Base-by-base conservation (phyloP, 1,284 basidiomycete species). In the Papiliotrema terrestris region DNA sequence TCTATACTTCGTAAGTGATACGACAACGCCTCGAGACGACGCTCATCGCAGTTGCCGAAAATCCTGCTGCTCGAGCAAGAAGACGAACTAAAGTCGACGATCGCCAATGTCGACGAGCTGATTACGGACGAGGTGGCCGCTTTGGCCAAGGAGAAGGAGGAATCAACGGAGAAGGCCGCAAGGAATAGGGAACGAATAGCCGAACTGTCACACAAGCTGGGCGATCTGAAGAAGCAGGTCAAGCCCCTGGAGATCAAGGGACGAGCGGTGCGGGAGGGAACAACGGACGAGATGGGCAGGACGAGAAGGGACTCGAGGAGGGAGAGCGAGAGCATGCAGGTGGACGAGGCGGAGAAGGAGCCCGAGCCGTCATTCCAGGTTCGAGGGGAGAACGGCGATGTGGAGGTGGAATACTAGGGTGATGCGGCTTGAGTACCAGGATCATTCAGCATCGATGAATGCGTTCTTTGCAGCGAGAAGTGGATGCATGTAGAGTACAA, bases 51-150 rank as follows among this genome's bases (percentile, higher is more conserved):
- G 74, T 52, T 73, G 15, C 75, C 75, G 1, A 72, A 72, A 56
- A 62, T 71, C 29, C 62, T 76, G 11, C 39, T 72, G 8, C 68
- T 67, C 2, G 59, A 70, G 19, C 75, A 77, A 58, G 62, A 73
- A 50, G 59, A 60, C 25, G 48, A 54, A n/a, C 63, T 77, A 15
- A 55, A 62, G 8, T 52, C 58, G 1, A 66, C 60, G 22, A 56
- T 63, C 36, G 63, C 60, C 8, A 67, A 69, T 36, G 58, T 72
- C 8, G 58, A 65, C 22, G 62, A 67, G 42, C 51, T 70, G 8
- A 66, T 74, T 32, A 51, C 60, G 6, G 64, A 69, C 23, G 72
- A 75, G 52, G 53, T 52, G 2, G 57, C 58, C 1, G 54, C 54
- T 17, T 55, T 77, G 25, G 57, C 52, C 6, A 62, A 66, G 13